Conservation (phyloP, 2,329 filamentous ascomycete species). For the Penicillium sp. region DNA sequence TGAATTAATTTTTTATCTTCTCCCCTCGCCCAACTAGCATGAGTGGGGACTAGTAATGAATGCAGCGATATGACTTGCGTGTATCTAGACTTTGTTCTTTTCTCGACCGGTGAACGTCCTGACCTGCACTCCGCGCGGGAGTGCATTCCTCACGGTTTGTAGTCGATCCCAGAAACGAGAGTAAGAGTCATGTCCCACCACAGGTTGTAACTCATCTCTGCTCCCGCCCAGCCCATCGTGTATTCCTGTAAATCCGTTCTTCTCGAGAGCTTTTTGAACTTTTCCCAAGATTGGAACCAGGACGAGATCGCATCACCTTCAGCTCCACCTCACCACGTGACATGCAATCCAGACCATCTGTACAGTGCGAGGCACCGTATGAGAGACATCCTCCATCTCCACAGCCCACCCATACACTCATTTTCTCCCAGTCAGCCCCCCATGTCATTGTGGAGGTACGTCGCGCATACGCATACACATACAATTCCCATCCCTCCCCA, state of each 20-base stretch:
- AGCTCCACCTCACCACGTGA: no score
- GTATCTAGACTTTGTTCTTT: background rate
- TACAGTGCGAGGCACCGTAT: no score
- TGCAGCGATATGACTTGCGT: constrained; percentile 11
- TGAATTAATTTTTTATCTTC: constrained; percentile 3
- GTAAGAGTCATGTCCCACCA: no score
- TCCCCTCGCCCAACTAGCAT: constrained; percentile 11
- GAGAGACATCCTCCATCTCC: background rate
- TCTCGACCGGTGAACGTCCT: background rate
- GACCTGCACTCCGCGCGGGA: no score
- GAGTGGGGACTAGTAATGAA: constrained; percentile 17
- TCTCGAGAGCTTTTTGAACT: no score
- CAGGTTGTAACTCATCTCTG: no score
- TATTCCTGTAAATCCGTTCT: no score
- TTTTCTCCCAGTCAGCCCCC: background rate
- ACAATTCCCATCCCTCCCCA: no score
- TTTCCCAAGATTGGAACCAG: no score
- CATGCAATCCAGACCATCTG: no score
- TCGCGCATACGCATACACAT: background rate
- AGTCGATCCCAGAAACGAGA: background rate
- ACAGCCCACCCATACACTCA: background rate
- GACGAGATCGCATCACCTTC: no score
- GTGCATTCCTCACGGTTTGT: background rate
- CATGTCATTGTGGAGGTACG: constrained; percentile 39
- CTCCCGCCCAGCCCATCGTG: no score